phyloP scores from a whole-genome alignment of 129 eudicot genomes.

The Flaveria bidentis region DNA sequence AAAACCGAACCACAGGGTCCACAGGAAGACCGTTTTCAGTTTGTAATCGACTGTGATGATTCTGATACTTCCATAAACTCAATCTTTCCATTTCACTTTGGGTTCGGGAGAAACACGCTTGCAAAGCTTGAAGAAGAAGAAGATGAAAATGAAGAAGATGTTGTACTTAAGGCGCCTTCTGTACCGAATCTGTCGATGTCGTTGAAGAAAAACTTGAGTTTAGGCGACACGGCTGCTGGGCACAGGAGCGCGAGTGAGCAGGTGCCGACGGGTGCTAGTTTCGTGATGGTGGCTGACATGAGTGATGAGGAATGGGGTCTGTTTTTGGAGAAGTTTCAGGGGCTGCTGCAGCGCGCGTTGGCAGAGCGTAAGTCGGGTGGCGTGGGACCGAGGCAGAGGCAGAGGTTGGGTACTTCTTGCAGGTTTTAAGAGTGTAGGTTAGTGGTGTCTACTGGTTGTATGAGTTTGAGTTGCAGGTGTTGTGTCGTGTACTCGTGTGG shows the following conservation, averaged over 20 bases:
- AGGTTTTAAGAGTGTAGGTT: constrained; percentile 71
- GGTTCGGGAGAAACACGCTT: constrained; percentile 59
- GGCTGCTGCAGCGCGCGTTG: constrained; percentile 60
- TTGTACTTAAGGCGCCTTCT: constrained; percentile 20
- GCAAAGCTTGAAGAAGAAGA: constrained; percentile 70
- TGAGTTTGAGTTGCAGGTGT: constrained; percentile 33
- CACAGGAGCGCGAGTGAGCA: constrained; percentile 91
- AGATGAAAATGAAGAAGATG: constrained; percentile 31
- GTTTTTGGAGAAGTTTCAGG: constrained; percentile 79
- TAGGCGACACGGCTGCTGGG: constrained; percentile 67
- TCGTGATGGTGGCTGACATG: constrained; percentile 85
- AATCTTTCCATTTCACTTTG: constrained; percentile 36
- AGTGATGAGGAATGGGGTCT: constrained; percentile 72
- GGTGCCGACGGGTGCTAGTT: constrained; percentile 68
- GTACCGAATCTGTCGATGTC: constrained; percentile 59
- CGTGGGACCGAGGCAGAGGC: constrained; percentile 71
- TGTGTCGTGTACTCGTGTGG: no score
- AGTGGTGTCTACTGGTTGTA: constrained; percentile 19
- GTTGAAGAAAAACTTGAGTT: constrained; percentile 45
- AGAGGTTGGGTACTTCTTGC: constrained; percentile 97
- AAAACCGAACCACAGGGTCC: constrained; percentile 36
- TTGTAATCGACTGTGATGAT: constrained; percentile 70
- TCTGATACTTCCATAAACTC: constrained; percentile 37
- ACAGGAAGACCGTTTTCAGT: constrained; percentile 56
- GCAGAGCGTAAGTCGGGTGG: constrained; percentile 57